Base-by-base conservation (phyloP, 2,329 filamentous ascomycete species). In the Pyricularia pennisetigena region DNA sequence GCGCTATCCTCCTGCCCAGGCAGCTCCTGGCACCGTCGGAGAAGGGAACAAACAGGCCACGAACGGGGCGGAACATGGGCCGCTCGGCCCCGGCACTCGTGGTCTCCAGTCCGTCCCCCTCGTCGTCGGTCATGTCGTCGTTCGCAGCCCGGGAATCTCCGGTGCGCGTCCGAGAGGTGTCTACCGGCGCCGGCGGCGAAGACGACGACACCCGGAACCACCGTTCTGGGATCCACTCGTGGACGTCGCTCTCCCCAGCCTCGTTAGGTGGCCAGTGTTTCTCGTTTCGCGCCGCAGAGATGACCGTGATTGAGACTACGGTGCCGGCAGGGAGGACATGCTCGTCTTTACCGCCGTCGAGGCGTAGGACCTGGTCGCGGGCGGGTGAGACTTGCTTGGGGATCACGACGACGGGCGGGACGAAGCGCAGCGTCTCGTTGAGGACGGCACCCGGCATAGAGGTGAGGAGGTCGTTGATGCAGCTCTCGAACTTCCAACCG, bases 361-460 rank as follows among this genome's bases (percentile, higher is more conserved):
- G 75, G 2, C 77, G 82, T 61, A 94, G 75, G 24, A 80, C 75
- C 77, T 93, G 88, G 67, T 84, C 82, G 26, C 79, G 74, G 2
- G 75, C 73, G 2, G 78, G 75, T 3, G 78, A 74, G 4, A 86
- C 84, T 67, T 81, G 84, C 78, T 95, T 95, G 30, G 91, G 91
- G 29, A 95, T 89, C 67, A 85, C 85, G 62, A 88, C 80, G 23
- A 92, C 89, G 0, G 92, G 87, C 1, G 91, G 90, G 69, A 92
- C 82, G 61, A 93, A 74, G 12, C 92, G 87, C 67, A 95, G 82
- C 54, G 89, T 88, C 79, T 95, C 92, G 74, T 93, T 91, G 83
- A 94, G 85, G 72, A 90, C 85, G 4, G 92, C 91, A 23, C 89
- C 92, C 10, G 89, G 79, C 82, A 92, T 89, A 69, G 88, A 87